Percentiles rank a stretch among this genome's conserved stretches.
Conservation (phyloP, 1,284 basidiomycete species). For the Phellopilus nigrolimitatus region DNA sequence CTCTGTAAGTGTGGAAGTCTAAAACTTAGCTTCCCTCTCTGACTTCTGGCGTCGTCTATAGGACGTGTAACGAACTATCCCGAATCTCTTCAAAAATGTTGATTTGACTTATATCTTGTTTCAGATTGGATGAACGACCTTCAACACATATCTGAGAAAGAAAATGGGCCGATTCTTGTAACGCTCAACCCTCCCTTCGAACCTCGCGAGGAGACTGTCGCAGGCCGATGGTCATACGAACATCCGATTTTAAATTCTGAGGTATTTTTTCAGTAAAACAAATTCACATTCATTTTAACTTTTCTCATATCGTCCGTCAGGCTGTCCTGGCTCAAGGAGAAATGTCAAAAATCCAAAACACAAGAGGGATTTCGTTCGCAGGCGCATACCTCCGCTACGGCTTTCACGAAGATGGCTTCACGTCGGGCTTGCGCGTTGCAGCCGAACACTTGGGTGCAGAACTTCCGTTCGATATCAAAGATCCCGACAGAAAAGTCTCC, state of each 20-base stretch:
- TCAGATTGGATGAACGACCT: constrained; percentile 78
- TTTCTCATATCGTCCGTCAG: constrained; percentile 26
- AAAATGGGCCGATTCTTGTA: constrained; percentile 68
- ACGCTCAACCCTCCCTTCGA: constrained; percentile 73
- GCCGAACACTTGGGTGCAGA: constrained; percentile 24
- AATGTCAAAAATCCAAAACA: constrained; percentile 60
- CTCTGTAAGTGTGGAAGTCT: constrained; percentile 58
- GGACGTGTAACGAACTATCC: constrained; percentile 36
- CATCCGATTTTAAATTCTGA: constrained; percentile 59
- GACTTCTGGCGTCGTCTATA: constrained; percentile 22
- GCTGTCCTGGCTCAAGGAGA: constrained; percentile 53
- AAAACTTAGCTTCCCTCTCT: neutral
- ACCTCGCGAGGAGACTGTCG: constrained; percentile 44
- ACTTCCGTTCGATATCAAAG: constrained; percentile 30
- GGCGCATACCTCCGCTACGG: constrained; percentile 81
- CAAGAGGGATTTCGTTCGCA: constrained; percentile 61
- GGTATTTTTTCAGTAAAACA: constrained; percentile 29
- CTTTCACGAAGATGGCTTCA: constrained; percentile 82
- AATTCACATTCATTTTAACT: neutral
- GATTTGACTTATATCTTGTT: constrained; percentile 18
- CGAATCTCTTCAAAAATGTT: neutral
- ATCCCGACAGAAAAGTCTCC: constrained; percentile 23
- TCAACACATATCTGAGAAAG: constrained; percentile 57
- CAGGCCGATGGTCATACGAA: constrained; percentile 59
- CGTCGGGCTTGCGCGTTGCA: constrained; percentile 50